phyloP scores from a whole-genome alignment of 2,329 filamentous ascomycete species.

The Fusarium sp. region DNA sequence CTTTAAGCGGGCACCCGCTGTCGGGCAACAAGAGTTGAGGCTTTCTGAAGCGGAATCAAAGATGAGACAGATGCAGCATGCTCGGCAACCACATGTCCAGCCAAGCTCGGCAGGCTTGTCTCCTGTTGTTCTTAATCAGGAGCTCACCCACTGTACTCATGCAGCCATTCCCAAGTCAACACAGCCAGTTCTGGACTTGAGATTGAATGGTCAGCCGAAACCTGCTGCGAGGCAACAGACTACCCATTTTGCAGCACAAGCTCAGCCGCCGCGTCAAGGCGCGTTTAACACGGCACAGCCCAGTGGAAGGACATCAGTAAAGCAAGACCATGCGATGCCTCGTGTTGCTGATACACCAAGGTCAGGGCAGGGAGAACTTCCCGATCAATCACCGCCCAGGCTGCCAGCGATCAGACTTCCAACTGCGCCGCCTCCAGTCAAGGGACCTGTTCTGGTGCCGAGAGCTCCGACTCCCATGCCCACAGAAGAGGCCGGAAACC shows the following conservation, averaged over 20 bases:
- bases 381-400: neutral
- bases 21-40: conserved; percentile 44
- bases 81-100: conserved; percentile 9
- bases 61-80: conserved; percentile 2
- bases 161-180: neutral
- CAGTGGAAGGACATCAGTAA: neutral
- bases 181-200: conserved; percentile 1
- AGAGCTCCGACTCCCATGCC: neutral
- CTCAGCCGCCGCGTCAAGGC: conserved; percentile 1
- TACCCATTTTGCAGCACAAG: conserved; percentile 4
- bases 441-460: neutral
- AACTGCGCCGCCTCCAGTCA: conserved; percentile 4
- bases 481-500: neutral
- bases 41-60: conserved; percentile 42
- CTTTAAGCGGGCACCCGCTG: conserved; percentile 54
- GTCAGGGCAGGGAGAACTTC: conserved; percentile 1
- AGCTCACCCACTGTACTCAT: neutral
- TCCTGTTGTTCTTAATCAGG: conserved; percentile 3
- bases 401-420: conserved; percentile 13
- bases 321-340: neutral
- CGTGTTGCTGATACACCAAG: neutral
- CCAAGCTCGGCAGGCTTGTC: conserved; percentile 1
- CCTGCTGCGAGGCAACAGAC: neutral
- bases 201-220: conserved; percentile 6
- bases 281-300: neutral